These are phyloP conservation scores for Sclerotinia sclerotiorum DNA, from an alignment of 2,329 filamentous ascomycete species.

Conservation along the genomic window DNA sequence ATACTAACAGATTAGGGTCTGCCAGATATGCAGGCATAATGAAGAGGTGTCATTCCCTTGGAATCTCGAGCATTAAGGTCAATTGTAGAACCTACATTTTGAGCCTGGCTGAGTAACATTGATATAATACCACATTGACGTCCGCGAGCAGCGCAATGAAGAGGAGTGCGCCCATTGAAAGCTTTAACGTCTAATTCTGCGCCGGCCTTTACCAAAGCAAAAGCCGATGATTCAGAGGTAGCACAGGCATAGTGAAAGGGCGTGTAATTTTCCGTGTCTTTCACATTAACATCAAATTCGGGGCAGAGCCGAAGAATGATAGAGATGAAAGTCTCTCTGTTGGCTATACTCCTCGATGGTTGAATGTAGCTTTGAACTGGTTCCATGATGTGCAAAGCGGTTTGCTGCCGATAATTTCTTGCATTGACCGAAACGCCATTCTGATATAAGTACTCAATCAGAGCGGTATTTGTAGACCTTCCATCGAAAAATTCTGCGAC, in stretches of 20 bases:
- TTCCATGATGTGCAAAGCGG: conserved; percentile 21
- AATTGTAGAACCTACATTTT: not conserved
- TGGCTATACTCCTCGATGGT: not conserved
- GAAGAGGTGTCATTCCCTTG: conserved; percentile 24
- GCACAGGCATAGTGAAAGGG: conserved; percentile 28
- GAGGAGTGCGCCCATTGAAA: conserved; percentile 19
- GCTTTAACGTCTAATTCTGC: conserved; percentile 19
- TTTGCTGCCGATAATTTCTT: conserved; percentile 16
- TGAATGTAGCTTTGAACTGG: too few relatives aligned
- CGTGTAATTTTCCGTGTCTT: conserved; percentile 21
- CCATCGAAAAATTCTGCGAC: not conserved
- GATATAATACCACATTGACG: conserved; percentile 38
- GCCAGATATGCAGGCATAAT: conserved; percentile 27
- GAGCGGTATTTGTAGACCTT: not conserved
- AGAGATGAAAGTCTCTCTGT: not conserved
- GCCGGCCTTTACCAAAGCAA: conserved; percentile 24
- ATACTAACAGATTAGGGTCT: conserved; percentile 24
- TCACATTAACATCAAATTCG: not conserved
- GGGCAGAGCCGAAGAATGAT: conserved; percentile 5
- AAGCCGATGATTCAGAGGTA: conserved; percentile 14
- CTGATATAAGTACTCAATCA: not conserved
- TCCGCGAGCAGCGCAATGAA: conserved; percentile 27
- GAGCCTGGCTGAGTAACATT: conserved; percentile 21
- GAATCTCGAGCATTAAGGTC: conserved; percentile 18
- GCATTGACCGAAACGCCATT: conserved; percentile 1